Evolutionary conservation across 2,329 filamentous ascomycete species (phyloP), one percentile per base, ranked within the genome.

Genomic region (Penicillium thymicola): DNA sequence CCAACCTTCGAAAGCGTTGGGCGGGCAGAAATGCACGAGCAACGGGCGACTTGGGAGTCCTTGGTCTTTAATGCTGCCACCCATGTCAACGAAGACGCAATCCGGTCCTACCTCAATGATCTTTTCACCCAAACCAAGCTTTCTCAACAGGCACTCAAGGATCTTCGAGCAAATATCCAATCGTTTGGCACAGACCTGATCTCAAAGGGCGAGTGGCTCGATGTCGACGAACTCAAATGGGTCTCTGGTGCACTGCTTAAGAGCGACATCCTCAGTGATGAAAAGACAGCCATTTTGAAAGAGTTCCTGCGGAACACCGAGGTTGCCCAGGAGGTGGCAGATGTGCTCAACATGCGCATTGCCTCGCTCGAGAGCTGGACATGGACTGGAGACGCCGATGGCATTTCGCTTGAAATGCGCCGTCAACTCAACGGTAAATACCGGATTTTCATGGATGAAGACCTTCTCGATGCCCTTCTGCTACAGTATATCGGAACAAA

Each of bases 381-480:
- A 13, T 85, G 82, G 82, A 43, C 45, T 0, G 46, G 23, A n/a
- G 74, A 73, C 16, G 65, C 70, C 2, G 68, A 71, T 5, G 77
- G 74, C 4, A 73, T 83, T 8, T 71, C 76, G 1, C 64, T 84
- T 2, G 74, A 81, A 44, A 78, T 80, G 74, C 76, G 81, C 36
- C 77, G 80, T 8, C 79, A 83, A 50, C 65, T 85, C 36, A 84
- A 83, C 60, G 81, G 81, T 3, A 81, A 82, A 57, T 86, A 86
- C 64, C 76, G 83, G 2, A 79, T 85, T 27, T 84, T 79, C 64
- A 82, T 84, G 75, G 81, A 85, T 48, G 81, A 83, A 61, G 84
- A 86, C 58, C 72, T 84, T 21, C 76, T 84, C 8, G 80, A 84
- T 61, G 78, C 80, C 2, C 75, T 85, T 8, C 74, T 85, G 25